These are phyloP conservation scores for Dendrobium chrysotoxum DNA, from an alignment of 106 monocot genomes.

Conservation along the genomic window DNA sequence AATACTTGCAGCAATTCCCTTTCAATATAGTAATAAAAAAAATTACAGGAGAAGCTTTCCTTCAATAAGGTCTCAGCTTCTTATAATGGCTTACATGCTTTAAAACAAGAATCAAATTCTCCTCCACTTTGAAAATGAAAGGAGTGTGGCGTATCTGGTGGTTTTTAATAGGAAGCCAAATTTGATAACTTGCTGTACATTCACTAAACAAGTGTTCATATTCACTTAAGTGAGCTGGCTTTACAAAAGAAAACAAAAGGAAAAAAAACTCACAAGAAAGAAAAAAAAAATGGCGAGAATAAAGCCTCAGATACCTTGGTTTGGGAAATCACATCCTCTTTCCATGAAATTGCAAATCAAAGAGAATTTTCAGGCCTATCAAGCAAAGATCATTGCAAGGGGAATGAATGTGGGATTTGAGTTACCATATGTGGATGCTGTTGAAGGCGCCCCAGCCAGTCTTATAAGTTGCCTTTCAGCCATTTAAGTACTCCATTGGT, in stretches of 20 bases:
- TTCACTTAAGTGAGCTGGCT: background rate
- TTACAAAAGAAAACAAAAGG: background rate
- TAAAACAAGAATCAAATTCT: background rate
- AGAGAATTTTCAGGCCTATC: background rate
- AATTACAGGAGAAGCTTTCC: background rate
- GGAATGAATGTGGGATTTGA: background rate
- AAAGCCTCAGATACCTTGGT: background rate
- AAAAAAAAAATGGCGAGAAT: background rate
- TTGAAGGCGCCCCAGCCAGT: background rate
- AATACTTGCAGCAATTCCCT: background rate
- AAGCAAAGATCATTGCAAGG: background rate
- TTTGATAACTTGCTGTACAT: too few species aligned
- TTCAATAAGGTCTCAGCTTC: background rate
- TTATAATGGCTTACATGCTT: background rate
- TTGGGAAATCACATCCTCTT: background rate
- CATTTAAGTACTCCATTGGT: constrained; percentile 80
- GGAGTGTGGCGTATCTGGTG: background rate
- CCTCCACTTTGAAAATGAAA: background rate
- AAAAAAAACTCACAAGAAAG: too few species aligned
- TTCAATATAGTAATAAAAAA: background rate
- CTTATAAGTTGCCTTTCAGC: constrained; percentile 73
- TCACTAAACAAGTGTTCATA: background rate
- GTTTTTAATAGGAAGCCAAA: too few species aligned
- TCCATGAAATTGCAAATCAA: too few species aligned
- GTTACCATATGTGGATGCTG: background rate